Conservation (phyloP, 164 flowering plant species). For the grape (Vitis vinifera) region ASM3070453v1 NC_081816.1:3809501-3810000, state of each 20-base stretch:
- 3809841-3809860: too few species aligned
- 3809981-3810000: constrained; percentile 73
- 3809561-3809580: constrained; percentile 58
- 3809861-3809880: neutral
- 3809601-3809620: constrained; percentile 56
- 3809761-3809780: too few species aligned
- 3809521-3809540: constrained; percentile 42
- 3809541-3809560: constrained; percentile 52
- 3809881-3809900: constrained; percentile 58
- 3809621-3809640: neutral
- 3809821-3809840: too few species aligned
- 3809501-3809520: constrained; percentile 48
- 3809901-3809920: constrained; percentile 84
- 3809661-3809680: too few species aligned
- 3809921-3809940: constrained; percentile 72
- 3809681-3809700: too few species aligned
- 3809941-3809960: constrained; percentile 28
- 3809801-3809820: too few species aligned
- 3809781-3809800: too few species aligned
- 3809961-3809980: constrained; percentile 64
- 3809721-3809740: too few species aligned
- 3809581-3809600: constrained; percentile 51
- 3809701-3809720: too few species aligned
- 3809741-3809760: too few species aligned
- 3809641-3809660: neutral